Percentiles rank a stretch among this genome's conserved stretches.
These are phyloP conservation scores for Rosa hybrid DNA, from an alignment of 331 rosid genomes.

Conservation along the genomic window DNA sequence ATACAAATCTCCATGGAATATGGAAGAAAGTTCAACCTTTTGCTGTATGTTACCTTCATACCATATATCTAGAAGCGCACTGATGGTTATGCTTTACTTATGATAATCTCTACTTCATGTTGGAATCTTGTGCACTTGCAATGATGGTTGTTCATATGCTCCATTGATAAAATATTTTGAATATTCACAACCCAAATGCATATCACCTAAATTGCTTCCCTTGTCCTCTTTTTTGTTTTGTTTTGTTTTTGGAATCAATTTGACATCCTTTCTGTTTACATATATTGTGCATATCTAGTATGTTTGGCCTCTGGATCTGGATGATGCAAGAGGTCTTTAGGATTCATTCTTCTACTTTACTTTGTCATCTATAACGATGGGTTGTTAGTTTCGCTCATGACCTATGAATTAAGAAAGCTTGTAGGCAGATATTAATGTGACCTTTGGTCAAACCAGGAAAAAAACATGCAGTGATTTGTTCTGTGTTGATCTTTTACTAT, in stretches of 20 bases:
- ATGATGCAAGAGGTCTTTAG: no score
- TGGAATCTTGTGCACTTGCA: no score
- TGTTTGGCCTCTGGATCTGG: no score
- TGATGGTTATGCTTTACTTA: not conserved
- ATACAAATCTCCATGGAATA: conserved; percentile 45
- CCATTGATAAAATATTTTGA: not conserved
- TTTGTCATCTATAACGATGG: no score
- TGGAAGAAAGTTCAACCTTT: conserved; percentile 78
- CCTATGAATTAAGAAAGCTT: no score
- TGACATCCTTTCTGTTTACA: not conserved
- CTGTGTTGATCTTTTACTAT: conserved; percentile 52
- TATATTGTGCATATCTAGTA: no score
- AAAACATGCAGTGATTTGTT: conserved; percentile 9
- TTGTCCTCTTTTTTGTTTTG: not conserved
- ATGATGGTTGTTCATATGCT: not conserved
- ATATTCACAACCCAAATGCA: not conserved
- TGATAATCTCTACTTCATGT: not conserved
- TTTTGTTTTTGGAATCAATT: not conserved
- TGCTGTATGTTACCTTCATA: conserved; percentile 45
- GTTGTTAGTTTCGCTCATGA: no score
- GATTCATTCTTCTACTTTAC: no score
- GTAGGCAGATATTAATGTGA: no score
- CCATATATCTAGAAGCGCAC: not conserved
- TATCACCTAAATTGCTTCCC: not conserved
- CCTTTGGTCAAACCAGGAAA: not conserved